Evolutionary conservation across 1,284 basidiomycete genomes (phyloP), one percentile per base, ranked within the genome.

Genomic region (Athelia sp.): DNA sequence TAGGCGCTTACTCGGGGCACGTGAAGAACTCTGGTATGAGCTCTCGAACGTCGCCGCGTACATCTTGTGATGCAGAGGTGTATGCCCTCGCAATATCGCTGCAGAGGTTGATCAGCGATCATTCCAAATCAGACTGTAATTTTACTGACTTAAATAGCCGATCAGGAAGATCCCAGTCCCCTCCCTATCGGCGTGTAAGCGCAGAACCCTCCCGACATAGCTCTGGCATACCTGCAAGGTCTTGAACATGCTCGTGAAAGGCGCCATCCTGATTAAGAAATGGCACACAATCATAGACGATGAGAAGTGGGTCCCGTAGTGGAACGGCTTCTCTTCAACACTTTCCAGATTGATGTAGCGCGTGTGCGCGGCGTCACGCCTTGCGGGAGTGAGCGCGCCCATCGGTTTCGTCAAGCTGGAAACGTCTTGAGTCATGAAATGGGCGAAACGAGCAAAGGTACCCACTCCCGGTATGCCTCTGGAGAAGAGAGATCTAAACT

Each of bases 221-320:
- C 3, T 38, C 4, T 63, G n/a, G 54, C 67, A 52, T 52, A 79
- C 79, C 70, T 94, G 90, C 32, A 94, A 66, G 2, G 88, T 88
- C 68, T 90, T 90, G 73, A 95, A 96, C 83, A 95, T 94, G 60
- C 87, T 84, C 18, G 92, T 94, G 64, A 88, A 97, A 0, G 95
- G 95, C 10, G 89, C 83, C 58, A 96, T 70, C 11, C 95, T 81
- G 53, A 98, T 96, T 60, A 98, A 71, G 70, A 90, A 98, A 56
- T 96, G 93, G 69, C 93, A 96, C 29, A 96, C 92, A 52, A 94
- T 97, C 87, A 97, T 96, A 0, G 93, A 96, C 4, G 93, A 96
- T 58, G 90, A 93, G 63, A 95, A 98, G 63, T 98, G 95, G 1
- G 95, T 98, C 44, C 92, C 92, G 55, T 93, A 94, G 61, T 97